Conservation (phyloP, 2,329 filamentous ascomycete genomes). For the Fusarium avenaceum region DNA sequence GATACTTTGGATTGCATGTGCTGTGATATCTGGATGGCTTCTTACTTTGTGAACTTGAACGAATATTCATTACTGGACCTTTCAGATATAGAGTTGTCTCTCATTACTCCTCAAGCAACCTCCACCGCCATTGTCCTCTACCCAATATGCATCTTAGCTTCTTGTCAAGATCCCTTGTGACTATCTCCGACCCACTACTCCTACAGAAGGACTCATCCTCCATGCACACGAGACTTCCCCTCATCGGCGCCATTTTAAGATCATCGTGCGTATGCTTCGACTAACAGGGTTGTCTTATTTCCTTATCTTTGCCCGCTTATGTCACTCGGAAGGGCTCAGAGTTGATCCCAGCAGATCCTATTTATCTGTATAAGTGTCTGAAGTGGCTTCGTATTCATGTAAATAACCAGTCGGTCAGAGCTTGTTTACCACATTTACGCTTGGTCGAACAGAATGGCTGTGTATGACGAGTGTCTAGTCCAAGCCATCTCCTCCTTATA, state of each 20-base stretch:
- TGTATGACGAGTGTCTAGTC: not conserved
- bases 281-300: not conserved
- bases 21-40: not conserved
- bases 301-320: not conserved
- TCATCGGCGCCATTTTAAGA: constrained; percentile 12
- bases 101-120: not conserved
- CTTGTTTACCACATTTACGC: not conserved
- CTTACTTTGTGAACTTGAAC: not conserved
- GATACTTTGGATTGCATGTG: not conserved
- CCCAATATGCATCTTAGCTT: constrained; percentile 9
- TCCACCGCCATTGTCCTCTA: constrained; percentile 12
- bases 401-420: not conserved
- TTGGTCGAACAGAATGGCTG: not conserved
- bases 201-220: not conserved
- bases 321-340: not conserved
- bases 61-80: not conserved
- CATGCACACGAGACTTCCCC: constrained; percentile 29
- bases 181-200: constrained; percentile 23
- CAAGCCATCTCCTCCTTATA: not conserved
- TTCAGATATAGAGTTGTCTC: not conserved
- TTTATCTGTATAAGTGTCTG: no score
- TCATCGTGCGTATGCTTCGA: constrained; percentile 3
- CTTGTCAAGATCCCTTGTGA: constrained; percentile 22
- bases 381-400: not conserved
- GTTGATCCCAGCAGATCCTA: no score